Base-by-base conservation (phyloP, 73 alveolate genomes). In the Symbiodinium pilosum region DNA sequence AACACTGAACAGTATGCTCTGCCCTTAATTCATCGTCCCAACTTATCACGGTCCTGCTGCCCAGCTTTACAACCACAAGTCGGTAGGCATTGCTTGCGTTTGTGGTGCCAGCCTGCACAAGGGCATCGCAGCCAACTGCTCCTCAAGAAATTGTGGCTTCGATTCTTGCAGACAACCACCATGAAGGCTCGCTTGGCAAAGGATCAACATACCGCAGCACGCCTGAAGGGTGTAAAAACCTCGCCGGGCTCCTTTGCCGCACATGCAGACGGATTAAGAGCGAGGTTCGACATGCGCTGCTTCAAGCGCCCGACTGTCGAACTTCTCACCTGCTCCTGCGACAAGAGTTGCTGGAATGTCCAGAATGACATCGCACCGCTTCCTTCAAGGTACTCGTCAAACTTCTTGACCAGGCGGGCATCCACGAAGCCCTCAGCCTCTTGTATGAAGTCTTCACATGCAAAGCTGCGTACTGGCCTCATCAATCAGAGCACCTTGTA, bases 61-160 rank as follows among this genome's bases (percentile, higher is more conserved):
- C 95, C 44, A 88, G 39, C 86, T 88, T 88, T 36, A 88, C 95
- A 14, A 88, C 95, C 86, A 88, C 95, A 20, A 88, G 24, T 24
- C 95, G 86, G 95, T 88, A 88, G 34, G 95, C 95, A 14, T 88
- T 88, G 86, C 86, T 88, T 56, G 95, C 95, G 41, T 88, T 88
- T 26, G 69, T 26, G 38, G 86, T 43, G 28, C 95, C 95, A 21
- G 86, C 95, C 95, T 88, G 77, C 36, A 59, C 8, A 59, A 59
- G 30, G 32, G 77, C 77, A 16, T 20, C 77, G 21, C 32, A 59
- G n/a, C 34, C 4, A 59, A 59, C 34, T 59, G 21, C 69, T 20
- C 8, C 38, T 14, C 77, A 59, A 59, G 38, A 14, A 14, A 5
- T 59, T 59, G 9, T 52, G 69, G 69, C 20, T 12, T 20, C 69